Evolutionary conservation across 148 eudicot genomes (phyloP).

Genomic region (Rhododendron ferrugineum): DNA sequence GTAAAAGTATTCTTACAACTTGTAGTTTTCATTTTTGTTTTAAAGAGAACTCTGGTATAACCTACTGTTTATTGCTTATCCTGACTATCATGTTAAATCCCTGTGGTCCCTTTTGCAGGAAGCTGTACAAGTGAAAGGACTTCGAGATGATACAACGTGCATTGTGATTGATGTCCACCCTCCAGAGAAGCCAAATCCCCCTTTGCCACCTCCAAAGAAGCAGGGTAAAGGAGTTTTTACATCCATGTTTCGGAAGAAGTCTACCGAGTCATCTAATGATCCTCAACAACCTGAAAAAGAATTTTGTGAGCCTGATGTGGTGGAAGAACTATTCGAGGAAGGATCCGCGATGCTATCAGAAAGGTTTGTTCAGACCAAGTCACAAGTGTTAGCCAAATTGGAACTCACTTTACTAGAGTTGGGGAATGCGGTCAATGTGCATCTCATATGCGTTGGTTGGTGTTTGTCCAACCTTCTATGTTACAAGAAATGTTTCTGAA

Average conservation of each 20-base stretch:
- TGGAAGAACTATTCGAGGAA: constrained; percentile 90
- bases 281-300: constrained; percentile 35
- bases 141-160: constrained; percentile 97
- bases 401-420: background rate
- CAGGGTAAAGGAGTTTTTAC: constrained; percentile 74
- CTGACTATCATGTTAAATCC: background rate
- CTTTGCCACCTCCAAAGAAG: constrained; percentile 67
- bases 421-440: background rate
- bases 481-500: background rate
- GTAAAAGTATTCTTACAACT: constrained; percentile 61
- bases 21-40: background rate
- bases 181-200: constrained; percentile 56
- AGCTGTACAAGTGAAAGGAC: constrained; percentile 78
- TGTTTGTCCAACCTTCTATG: background rate
- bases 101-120: constrained; percentile 42
- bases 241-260: constrained; percentile 65
- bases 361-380: constrained; percentile 38
- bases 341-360: constrained; percentile 89
- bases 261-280: constrained; percentile 52
- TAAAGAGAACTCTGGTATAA: background rate
- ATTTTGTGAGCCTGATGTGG: constrained; percentile 58
- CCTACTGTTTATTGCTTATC: background rate
- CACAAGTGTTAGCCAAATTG: background rate
- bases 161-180: constrained; percentile 75
- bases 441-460: background rate